phyloP scores from a whole-genome alignment of 2,329 filamentous ascomycete species.

The Cytospora piceicola region DNA sequence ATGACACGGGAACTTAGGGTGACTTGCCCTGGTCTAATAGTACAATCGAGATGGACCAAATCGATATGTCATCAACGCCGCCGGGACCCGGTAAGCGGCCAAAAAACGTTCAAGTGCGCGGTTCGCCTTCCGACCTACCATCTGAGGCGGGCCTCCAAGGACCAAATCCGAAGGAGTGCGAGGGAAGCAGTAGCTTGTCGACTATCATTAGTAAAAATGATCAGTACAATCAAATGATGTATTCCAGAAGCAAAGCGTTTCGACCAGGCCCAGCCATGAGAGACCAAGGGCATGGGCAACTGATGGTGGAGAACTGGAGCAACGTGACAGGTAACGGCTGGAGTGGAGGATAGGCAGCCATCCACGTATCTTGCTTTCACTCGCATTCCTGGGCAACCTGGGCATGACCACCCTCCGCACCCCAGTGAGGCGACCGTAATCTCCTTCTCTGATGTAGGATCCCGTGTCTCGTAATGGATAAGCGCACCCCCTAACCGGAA shows the following conservation, averaged over 20 bases:
- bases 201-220: background rate
- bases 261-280: background rate
- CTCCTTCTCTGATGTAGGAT: background rate
- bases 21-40: background rate
- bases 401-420: background rate
- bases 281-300: background rate
- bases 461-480: background rate
- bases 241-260: background rate
- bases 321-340: constrained; percentile 1
- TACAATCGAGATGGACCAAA: constrained; percentile 2
- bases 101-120: background rate
- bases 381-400: background rate
- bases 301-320: background rate
- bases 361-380: background rate
- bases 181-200: background rate
- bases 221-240: background rate
- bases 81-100: background rate
- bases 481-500: background rate
- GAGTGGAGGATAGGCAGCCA: background rate
- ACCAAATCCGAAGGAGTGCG: background rate
- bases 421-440: background rate
- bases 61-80: background rate
- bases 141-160: background rate
- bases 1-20: background rate
- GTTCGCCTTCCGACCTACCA: constrained; percentile 8